Evolutionary conservation across 495 filamentous ascomycete species (phyloP).

Genomic region (Pseudevernia furfuracea): DNA sequence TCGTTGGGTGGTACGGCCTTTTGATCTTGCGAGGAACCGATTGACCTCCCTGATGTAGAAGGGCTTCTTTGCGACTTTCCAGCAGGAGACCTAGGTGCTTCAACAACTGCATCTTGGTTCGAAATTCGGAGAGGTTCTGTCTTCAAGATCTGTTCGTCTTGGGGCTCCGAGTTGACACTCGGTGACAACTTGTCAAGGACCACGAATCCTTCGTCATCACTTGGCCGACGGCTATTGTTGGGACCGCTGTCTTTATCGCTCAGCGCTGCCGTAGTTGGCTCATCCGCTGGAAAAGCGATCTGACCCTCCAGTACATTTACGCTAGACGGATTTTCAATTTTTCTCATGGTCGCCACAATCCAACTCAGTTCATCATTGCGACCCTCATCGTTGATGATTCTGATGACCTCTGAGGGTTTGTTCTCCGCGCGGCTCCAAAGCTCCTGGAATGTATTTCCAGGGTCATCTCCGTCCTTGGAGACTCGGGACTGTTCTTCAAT

Average conservation of each 20-base stretch:
- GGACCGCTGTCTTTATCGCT: neutral
- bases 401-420: constrained; percentile 50
- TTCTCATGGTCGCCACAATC: constrained; percentile 36
- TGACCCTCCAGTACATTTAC: neutral
- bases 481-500: constrained; percentile 32
- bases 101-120: neutral
- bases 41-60: neutral
- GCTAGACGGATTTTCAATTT: constrained; percentile 21
- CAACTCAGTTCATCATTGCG: constrained; percentile 48
- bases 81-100: no score
- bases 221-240: neutral
- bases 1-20: neutral
- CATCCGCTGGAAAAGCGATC: neutral
- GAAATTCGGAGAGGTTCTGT: neutral
- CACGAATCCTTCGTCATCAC: constrained; percentile 12
- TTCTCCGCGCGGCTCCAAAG: constrained; percentile 48
- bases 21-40: neutral
- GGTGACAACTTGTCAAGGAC: constrained; percentile 8
- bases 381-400: constrained; percentile 55
- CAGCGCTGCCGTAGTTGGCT: neutral
- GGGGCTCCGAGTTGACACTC: constrained; percentile 6
- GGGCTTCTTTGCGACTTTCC: neutral
- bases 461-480: constrained; percentile 23
- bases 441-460: constrained; percentile 43
- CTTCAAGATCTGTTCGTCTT: neutral